Base-by-base conservation (phyloP, 305 asterid species). In the Withania somnifera region DNA sequence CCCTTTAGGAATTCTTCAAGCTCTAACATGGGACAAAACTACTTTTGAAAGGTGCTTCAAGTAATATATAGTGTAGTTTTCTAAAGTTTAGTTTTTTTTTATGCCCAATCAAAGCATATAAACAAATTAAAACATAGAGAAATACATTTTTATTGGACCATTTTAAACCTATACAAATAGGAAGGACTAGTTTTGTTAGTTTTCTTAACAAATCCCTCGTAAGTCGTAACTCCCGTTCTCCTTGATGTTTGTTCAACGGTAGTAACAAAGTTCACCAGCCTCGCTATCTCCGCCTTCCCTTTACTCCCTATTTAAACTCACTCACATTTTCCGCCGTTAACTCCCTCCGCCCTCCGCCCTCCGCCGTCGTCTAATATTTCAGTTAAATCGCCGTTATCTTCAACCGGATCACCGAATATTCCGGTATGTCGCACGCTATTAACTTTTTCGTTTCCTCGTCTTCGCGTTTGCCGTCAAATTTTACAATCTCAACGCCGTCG, bases 401-500 rank as follows among this genome's bases (percentile, higher is more conserved):
- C 7, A 82, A 56, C 60, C 4, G 26, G 57, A 45, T 56, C 77
- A n/a, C 81, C 84, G 50, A 77, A 32, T 30, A n/a, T n/a, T n/a
- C n/a, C n/a, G n/a, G n/a, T n/a, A 58, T 92, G 98, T 89, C 97
- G 81, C 94, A 91, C 79, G 89, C 95, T 57, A 89, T 93, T 80
- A 89, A 82, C 76, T 75, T 88, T 61, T 92, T 85, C 89, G 86
- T 88, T 66, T 89, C 94, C 71, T 85, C 93, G 77, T 83, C 97
- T 7, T 78, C 88, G 6, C 78, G 47, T 40, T 88, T 92, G 24
- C 84, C 92, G 36, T 85, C 86, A 32, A 84, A 84, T 85, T 82
- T 84, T 7, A 42, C 80, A 11, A 68, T 85, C 61, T 84, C 92
- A 36, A 86, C 81, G 79, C 87, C 87, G 60, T 80, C 88, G 10